Conservation (phyloP, 371 early-diverging fungal species). For the Lichtheimia corymbifera region DNA sequence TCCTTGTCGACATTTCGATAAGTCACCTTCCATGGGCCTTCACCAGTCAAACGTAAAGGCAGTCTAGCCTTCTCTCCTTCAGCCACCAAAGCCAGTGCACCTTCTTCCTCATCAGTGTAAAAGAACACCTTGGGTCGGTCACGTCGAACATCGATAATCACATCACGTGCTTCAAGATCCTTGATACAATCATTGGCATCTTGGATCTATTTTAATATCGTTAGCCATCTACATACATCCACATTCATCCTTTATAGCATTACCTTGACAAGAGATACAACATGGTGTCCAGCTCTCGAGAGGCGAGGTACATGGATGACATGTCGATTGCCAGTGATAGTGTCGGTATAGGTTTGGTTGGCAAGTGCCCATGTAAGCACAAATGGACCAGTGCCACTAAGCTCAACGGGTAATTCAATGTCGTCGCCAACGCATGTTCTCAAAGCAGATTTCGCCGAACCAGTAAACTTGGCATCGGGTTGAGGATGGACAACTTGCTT, state of each 20-base stretch:
- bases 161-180: slow-evolving; percentile 46
- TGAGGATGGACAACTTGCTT: slow-evolving; percentile 53
- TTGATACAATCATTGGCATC: slow-evolving; percentile 48
- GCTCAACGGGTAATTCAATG: slow-evolving; percentile 34
- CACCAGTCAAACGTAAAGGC: slow-evolving; percentile 48
- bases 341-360: slow-evolving; percentile 31
- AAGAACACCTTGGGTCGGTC: slow-evolving; percentile 52
- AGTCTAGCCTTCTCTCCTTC: slow-evolving; percentile 33
- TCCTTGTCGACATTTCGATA: slow-evolving; percentile 39
- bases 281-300: slow-evolving; percentile 37
- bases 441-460: slow-evolving; percentile 12
- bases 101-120: slow-evolving; percentile 21
- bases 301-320: slow-evolving; percentile 39
- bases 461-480: slow-evolving; percentile 49
- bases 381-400: slow-evolving; percentile 45
- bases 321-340: slow-evolving; percentile 25
- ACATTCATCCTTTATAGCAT: too few relatives aligned
- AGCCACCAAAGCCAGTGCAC: slow-evolving; percentile 24
- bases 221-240: neutral
- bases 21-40: slow-evolving; percentile 46
- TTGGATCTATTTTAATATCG: slow-evolving; percentile 24
- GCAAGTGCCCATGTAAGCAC: slow-evolving; percentile 34
- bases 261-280: slow-evolving; percentile 46
- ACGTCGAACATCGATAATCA: slow-evolving; percentile 47
- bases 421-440: slow-evolving; percentile 48